Evolutionary conservation across 2,329 filamentous ascomycete species (phyloP), one percentile per base, ranked within the genome.

Genomic region (Exserohilum rostratum): DNA sequence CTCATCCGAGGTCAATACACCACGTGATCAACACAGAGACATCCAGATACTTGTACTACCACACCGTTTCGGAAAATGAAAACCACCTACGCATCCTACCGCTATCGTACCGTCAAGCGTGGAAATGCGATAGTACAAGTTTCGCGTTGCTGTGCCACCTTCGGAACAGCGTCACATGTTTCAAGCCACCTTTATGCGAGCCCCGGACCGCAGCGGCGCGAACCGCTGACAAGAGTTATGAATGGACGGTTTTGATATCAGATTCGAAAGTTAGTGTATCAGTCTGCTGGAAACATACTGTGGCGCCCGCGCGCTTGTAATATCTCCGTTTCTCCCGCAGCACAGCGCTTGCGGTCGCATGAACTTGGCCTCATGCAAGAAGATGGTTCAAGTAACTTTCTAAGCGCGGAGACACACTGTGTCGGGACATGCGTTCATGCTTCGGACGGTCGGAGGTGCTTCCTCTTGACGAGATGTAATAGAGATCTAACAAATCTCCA

Each of bases 121-220:
- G 22, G 7, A 7, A 7, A 25, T 25, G 7, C 7, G 22, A 7
- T 25, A 25, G 7, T 7, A 25, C 22, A 25, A 17, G 33, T 27
- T 31, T 45, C 46, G 37, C 12, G 27, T 44, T 50, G 33, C 55
- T 48, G 46, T 44, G 55, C 55, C 50, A 37, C 50, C 47, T 46
- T 50, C 43, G 46, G 6, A 27, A 42, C 39, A 10, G 39, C 30
- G 46, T 50, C 50, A 34, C 50, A 39, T 30, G 37, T 53, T 45
- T 50, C 46, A 42, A n/a, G 25, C 9, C 22, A 34, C 17, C 17
- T 29, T 20, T 18, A 7, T 37, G 43, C n/a, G 25, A 11, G 7
- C 20, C 22, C 18, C 17, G 4, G 17, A 11, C 3, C 3, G n/a
- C 20, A 31, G 43, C 43, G 18, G 12, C n/a, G 25, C n/a, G 15